A percentile compares a stretch with the other conserved stretches of the same genome.
Evolutionary conservation across 371 early-diverging fungal genomes (phyloP).

Genomic region (Mortierella sp.): DNA sequence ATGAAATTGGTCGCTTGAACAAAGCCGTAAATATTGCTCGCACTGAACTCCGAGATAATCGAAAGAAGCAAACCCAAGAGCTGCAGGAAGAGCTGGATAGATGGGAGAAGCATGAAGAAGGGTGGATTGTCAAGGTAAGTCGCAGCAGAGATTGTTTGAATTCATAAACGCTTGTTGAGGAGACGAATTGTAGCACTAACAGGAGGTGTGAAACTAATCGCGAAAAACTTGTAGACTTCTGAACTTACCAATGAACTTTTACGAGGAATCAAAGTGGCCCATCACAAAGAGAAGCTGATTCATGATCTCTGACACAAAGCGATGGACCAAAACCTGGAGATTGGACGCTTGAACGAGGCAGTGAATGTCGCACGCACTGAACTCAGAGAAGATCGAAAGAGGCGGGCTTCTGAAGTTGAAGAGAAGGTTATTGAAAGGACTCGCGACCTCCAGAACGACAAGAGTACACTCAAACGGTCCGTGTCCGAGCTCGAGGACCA

Average conservation of each 20-base stretch:
- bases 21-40: neutral
- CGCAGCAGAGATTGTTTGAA: too few relatives aligned
- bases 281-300: neutral
- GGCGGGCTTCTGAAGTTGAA: conserved; percentile 25
- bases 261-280: neutral
- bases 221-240: too few relatives aligned
- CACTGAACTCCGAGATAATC: conserved; percentile 3
- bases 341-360: conserved; percentile 2
- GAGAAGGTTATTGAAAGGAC: conserved; percentile 19
- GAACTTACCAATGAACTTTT: conserved; percentile 22
- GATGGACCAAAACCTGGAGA: neutral
- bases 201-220: too few relatives aligned
- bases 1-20: neutral
- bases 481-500: conserved; percentile 35
- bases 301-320: neutral
- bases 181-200: too few relatives aligned
- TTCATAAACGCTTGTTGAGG: too few relatives aligned
- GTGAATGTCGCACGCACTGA: neutral
- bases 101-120: too few relatives aligned
- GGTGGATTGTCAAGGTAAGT: too few relatives aligned
- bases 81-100: too few relatives aligned
- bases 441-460: conserved; percentile 43
- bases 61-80: conserved; percentile 9
- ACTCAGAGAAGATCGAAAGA: conserved; percentile 17
- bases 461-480: conserved; percentile 56